Evolutionary conservation across 192 early-diverging fungal species (phyloP), one percentile per base, ranked within the genome.

Genomic region (Coemansia guatemalensis): DNA sequence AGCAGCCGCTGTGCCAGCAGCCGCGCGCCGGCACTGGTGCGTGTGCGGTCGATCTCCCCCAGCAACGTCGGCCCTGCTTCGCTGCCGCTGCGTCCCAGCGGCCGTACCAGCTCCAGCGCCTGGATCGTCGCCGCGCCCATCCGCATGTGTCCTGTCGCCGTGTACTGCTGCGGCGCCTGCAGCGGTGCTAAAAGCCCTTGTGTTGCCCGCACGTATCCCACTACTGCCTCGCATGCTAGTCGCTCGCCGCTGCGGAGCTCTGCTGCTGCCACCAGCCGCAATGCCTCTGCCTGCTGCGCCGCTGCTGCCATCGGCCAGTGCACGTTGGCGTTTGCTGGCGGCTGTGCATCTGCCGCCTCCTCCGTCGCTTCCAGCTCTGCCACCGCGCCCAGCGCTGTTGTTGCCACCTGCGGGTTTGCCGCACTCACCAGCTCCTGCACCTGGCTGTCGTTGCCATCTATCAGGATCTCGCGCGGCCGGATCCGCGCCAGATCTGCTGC

Each of bases 71-170:
- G 88, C 27, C 64, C 74, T 2, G 74, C 35, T 8, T 62, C 68
- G 65, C 80, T 69, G 26, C 69, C 53, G 20, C 83, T 81, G 50
- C 83, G 82, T 21, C 73, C 48, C 14, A 88, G 60, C 12, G 87
- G 87, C 12, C 78, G 73, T 4, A 90, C 68, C 8, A 98, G 69
- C 57, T 96, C 94, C 14, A 98, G 74, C 7, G 94, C 88, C 52
- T 75, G 70, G 59, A 94, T 84, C 1, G 93, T 89, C 12, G 86
- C 86, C n/a, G 82, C 82, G 59, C 95, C 92, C 67, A 98, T 91
- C 44, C 86, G 81, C 83, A 95, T 82, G 21, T 82, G 86, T 14
- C 83, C 75, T 8, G 83, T 65, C 4, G 75, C 64, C 18, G 74
- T 57, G 67, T 90, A 87, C 17, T 71, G 71, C 30, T 81, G 76